Conservation (phyloP, 1,139 yeast species). For the Casaregolazyma lundiana region DNA sequence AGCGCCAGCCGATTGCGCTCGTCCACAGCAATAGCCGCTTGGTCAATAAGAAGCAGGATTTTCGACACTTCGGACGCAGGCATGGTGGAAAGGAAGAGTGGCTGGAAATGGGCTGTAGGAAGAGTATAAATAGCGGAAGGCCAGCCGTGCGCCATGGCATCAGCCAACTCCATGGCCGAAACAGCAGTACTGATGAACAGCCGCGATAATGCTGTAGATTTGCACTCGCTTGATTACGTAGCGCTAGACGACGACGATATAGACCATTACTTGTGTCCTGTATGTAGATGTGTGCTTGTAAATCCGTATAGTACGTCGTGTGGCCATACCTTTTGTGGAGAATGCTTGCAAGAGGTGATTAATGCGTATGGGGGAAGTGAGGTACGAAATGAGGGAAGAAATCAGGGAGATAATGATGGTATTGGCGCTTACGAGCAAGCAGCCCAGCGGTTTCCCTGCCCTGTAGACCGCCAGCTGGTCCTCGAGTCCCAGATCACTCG, state of each 20-base stretch:
- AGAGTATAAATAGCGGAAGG: neutral
- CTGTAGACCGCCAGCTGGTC: slow-evolving; percentile 56
- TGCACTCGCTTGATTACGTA: slow-evolving; percentile 32
- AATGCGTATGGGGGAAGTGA: slow-evolving; percentile 10
- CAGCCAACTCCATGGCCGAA: no score
- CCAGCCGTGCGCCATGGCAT: slow-evolving; percentile 1
- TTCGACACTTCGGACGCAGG: slow-evolving; percentile 18
- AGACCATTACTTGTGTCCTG: slow-evolving; percentile 44
- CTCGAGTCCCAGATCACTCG: slow-evolving; percentile 46
- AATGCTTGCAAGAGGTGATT: slow-evolving; percentile 21
- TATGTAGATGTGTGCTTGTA: slow-evolving; percentile 32
- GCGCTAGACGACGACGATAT: slow-evolving; percentile 18
- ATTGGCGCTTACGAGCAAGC: slow-evolving; percentile 10
- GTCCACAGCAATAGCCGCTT: slow-evolving; percentile 42
- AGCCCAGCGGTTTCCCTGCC: slow-evolving; percentile 42
- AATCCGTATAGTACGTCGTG: slow-evolving; percentile 34
- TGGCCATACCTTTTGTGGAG: slow-evolving; percentile 36
- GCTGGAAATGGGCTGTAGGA: neutral
- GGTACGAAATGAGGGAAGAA: neutral
- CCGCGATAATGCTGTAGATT: no score
- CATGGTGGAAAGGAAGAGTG: slow-evolving; percentile 5
- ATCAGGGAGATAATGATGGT: neutral
- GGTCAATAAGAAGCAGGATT: slow-evolving; percentile 33
- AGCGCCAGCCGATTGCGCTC: slow-evolving; percentile 47
- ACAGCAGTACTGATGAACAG: no score